Evolutionary conservation across 1,139 yeast genomes (phyloP), one percentile per base, ranked within the genome.

Genomic region (Suhomyces bolitotheri): DNA sequence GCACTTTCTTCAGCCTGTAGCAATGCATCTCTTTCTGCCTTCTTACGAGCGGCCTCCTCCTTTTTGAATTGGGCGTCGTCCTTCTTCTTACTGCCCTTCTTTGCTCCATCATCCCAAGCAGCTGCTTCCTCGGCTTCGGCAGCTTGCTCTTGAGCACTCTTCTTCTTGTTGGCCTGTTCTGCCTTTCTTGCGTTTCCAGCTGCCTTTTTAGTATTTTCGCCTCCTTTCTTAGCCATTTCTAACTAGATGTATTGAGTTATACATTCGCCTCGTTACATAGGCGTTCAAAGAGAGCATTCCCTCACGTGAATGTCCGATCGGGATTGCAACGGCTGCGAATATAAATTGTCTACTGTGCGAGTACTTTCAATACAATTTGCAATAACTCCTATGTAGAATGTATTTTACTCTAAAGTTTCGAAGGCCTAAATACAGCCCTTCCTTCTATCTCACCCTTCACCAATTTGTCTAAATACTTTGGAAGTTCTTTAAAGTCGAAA

Each of bases 111-210:
- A 2, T 73, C 76, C 95, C 95, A 86, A 43, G 76, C 68, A 9
- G 73, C 65, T 13, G 80, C 80, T 54, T 83, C 92, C 3, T 62
- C 76, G 3, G 74, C 76, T 38, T 68, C 82, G 5, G 58, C 62
- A 11, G 62, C 66, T 7, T 67, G 72, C 3, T 60, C 68, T 26
- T 73, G 77, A 7, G 73, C 86, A 32, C 72, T 76, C 35, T 72
- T 69, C 63, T 81, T 80, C 56, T 75, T 76, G 52, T 71, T 75
- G 24, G 86, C 86, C 19, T 69, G 70, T 29, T 77, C 90, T 7
- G 82, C 87, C 68, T 80, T 84, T 54, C 70, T 75, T 34, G 88
- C 86, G 47, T 81, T 77, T 11, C 88, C 89, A 4, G 81, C 80
- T 0, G 76, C 87, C 57, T 80, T 80, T 58, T 78, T 78, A 16